These are phyloP conservation scores for Globisporangium polare DNA, from an alignment of 352 stramenopile genomes.

Conservation along the genomic window DNA sequence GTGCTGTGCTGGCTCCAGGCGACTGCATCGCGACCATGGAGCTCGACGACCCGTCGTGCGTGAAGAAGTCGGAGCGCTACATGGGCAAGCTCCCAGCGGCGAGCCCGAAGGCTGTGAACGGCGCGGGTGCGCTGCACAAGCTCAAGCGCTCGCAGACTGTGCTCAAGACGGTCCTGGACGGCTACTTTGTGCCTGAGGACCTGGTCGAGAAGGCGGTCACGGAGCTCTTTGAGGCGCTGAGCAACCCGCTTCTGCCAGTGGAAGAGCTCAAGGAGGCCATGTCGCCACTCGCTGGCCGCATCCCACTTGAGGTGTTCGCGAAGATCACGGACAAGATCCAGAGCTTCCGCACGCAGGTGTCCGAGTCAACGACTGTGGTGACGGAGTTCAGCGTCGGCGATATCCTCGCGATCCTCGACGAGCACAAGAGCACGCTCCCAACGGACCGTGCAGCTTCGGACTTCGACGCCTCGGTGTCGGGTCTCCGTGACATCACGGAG, in stretches of 20 bases:
- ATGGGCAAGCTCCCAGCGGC: conserved; percentile 63
- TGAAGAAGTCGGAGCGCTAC: conserved; percentile 93
- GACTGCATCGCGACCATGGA: conserved; percentile 97
- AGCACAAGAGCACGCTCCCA: conserved; percentile 50
- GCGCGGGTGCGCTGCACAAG: conserved; percentile 61
- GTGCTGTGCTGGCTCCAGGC: conserved; percentile 92
- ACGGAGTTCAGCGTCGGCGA: conserved; percentile 53
- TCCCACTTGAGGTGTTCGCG: conserved; percentile 91
- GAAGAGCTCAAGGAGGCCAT: conserved; percentile 97
- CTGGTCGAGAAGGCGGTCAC: conserved; percentile 83
- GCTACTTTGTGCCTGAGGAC: conserved; percentile 88
- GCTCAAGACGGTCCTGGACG: conserved; percentile 93
- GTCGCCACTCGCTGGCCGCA: conserved; percentile 94
- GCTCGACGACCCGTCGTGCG: conserved; percentile 97
- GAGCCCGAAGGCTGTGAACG: conserved; percentile 26
- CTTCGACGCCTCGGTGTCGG: conserved; percentile 65
- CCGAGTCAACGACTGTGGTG: conserved; percentile 20
- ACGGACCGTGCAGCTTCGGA: conserved; percentile 55
- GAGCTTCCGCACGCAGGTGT: conserved; percentile 54
- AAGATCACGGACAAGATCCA: conserved; percentile 85
- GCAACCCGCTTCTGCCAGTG: conserved; percentile 73
- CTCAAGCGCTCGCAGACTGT: conserved; percentile 69
- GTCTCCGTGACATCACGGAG: conserved; percentile 62
- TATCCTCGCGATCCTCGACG: conserved; percentile 57
- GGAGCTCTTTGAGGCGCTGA: conserved; percentile 78